Conservation (phyloP, 2,329 filamentous ascomycete genomes). For the Aureobasidium sp. region DNA sequence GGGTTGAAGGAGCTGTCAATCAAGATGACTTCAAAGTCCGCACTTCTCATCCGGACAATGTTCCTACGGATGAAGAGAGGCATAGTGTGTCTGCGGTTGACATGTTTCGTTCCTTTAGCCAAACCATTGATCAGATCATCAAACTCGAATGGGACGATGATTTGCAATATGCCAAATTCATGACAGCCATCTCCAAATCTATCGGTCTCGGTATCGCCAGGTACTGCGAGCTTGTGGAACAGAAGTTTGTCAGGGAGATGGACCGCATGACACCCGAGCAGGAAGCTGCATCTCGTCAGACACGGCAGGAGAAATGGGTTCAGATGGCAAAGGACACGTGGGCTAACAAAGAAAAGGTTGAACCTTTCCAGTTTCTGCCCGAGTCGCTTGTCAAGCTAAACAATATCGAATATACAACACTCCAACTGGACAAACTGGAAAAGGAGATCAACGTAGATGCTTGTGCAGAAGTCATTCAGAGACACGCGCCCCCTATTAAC, state of each 20-base stretch:
- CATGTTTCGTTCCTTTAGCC: constrained; percentile 88
- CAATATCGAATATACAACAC: constrained; percentile 91
- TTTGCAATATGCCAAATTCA: constrained; percentile 89
- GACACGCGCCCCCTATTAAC: constrained; percentile 59
- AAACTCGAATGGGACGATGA: constrained; percentile 89
- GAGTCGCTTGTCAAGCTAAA: constrained; percentile 98
- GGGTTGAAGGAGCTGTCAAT: constrained; percentile 85
- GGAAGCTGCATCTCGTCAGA: constrained; percentile 67
- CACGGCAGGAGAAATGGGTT: constrained; percentile 86
- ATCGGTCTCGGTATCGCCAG: constrained; percentile 75
- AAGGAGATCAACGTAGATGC: constrained; percentile 84
- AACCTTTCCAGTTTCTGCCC: constrained; percentile 93
- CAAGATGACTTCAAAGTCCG: constrained; percentile 80
- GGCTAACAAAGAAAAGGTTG: constrained; percentile 84
- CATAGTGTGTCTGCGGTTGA: constrained; percentile 93
- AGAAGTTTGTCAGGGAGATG: constrained; percentile 84
- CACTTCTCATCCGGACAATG: constrained; percentile 41
- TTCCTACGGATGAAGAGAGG: constrained; percentile 69
- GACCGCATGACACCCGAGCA: constrained; percentile 84
- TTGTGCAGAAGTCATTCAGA: constrained; percentile 74
- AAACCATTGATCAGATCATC: constrained; percentile 80
- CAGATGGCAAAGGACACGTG: constrained; percentile 90
- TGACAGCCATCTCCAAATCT: constrained; percentile 83
- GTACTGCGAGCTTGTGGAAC: constrained; percentile 88
- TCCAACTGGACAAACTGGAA: constrained; percentile 86